Percentiles rank a stretch among this genome's conserved stretches.
Conservation (phyloP, 2,329 filamentous ascomycete species). For the Stylonectria norvegica region DNA sequence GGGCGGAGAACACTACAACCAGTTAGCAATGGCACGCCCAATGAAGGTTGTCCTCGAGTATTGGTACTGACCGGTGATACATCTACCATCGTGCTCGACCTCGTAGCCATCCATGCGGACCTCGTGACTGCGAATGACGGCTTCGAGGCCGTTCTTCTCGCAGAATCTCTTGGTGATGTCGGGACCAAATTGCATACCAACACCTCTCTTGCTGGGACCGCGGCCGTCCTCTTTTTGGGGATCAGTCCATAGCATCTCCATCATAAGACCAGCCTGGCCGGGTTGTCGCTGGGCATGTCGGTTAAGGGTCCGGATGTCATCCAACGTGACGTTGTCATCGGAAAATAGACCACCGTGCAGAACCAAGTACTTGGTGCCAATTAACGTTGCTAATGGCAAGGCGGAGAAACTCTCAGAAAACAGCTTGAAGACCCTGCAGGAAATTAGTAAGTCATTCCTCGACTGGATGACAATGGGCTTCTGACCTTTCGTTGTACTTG, state of each 20-base stretch:
- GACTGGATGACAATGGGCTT: neutral
- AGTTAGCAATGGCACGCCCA: slow-evolving; percentile 12
- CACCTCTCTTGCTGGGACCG: slow-evolving; percentile 92
- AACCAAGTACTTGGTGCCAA: slow-evolving; percentile 86
- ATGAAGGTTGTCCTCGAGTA: too few species aligned
- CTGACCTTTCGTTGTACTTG: slow-evolving; percentile 84
- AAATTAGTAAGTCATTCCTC: slow-evolving; percentile 4
- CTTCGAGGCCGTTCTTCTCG: slow-evolving; percentile 89
- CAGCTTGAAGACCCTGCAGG: slow-evolving; percentile 77
- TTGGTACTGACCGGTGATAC: slow-evolving; percentile 76
- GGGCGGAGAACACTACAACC: slow-evolving; percentile 81
- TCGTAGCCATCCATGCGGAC: slow-evolving; percentile 99
- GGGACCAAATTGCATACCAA: slow-evolving; percentile 93
- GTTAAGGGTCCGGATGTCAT: slow-evolving; percentile 91
- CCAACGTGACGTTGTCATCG: slow-evolving; percentile 84
- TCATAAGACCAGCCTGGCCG: slow-evolving; percentile 93
- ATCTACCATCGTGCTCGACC: slow-evolving; percentile 90
- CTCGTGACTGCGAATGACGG: slow-evolving; percentile 95
- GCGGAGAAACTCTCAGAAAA: slow-evolving; percentile 99
- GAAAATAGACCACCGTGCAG: slow-evolving; percentile 96
- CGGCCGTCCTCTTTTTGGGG: slow-evolving; percentile 82
- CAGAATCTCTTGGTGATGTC: slow-evolving; percentile 97
- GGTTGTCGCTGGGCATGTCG: slow-evolving; percentile 88
- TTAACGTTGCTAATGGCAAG: slow-evolving; percentile 83
- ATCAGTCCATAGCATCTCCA: slow-evolving; percentile 99